A percentile compares a stretch with the other conserved stretches of the same genome.
These are phyloP conservation scores for Apiospora hydei DNA, from an alignment of 2,329 filamentous ascomycete genomes.

Conservation along the genomic window DNA sequence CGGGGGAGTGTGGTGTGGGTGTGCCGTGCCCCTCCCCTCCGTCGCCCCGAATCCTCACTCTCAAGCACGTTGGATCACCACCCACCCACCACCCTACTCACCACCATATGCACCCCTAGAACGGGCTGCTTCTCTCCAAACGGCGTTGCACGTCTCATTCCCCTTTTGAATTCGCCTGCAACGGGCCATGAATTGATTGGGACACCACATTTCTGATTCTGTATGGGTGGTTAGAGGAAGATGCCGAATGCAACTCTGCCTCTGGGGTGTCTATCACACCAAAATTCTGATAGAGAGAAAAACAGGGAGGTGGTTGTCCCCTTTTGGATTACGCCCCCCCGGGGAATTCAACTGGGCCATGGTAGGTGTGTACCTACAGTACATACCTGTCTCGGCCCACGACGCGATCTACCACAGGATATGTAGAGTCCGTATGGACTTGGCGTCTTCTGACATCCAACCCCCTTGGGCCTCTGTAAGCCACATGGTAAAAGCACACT, in stretches of 20 bases:
- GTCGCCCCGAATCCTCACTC: neutral
- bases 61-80: constrained; percentile 11
- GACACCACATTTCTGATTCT: neutral
- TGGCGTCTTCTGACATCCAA: neutral
- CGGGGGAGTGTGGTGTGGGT: neutral
- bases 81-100: neutral
- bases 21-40: neutral
- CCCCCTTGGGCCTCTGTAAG: constrained; percentile 6
- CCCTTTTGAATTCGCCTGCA: constrained; percentile 6
- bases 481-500: constrained; percentile 12
- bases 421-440: neutral
- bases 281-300: neutral
- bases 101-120: neutral
- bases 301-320: neutral
- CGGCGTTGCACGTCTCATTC: constrained; percentile 8
- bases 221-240: constrained; percentile 14
- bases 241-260: constrained; percentile 16
- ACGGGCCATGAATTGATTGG: constrained; percentile 14
- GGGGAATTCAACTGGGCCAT: neutral
- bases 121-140: neutral
- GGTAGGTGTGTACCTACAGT: neutral
- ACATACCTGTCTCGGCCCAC: neutral
- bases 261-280: constrained; percentile 4
- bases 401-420: neutral
- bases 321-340: constrained; percentile 2